These are phyloP conservation scores for Barnettozyma californica DNA, from an alignment of 805 yeast species.

Conservation along the genomic window DNA sequence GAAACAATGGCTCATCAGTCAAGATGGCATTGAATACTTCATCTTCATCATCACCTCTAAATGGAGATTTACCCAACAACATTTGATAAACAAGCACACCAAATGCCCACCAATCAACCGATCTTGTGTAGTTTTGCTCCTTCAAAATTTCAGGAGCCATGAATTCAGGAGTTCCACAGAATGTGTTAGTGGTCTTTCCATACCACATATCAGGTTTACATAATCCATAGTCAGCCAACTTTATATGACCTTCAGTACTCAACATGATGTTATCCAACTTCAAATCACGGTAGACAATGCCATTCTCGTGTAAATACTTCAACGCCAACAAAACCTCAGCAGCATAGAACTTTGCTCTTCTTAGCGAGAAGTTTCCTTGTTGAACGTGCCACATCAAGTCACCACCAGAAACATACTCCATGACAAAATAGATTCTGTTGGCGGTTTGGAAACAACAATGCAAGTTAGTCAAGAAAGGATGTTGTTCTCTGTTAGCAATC, in stretches of 20 bases:
- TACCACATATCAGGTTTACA: conserved; percentile 92
- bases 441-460: conserved; percentile 98
- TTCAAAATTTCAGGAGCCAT: conserved; percentile 98
- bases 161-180: conserved; percentile 98
- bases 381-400: conserved; percentile 99
- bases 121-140: conserved; percentile 87
- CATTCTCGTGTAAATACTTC: conserved; percentile 91
- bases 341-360: conserved; percentile 94
- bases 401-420: conserved; percentile 98
- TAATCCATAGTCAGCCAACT: conserved; percentile 94
- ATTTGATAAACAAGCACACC: conserved; percentile 95
- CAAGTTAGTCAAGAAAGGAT: conserved; percentile 87
- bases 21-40: conserved; percentile 95
- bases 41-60: conserved; percentile 95
- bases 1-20: conserved; percentile 94
- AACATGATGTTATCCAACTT: conserved; percentile 90
- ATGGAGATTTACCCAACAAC: conserved; percentile 95
- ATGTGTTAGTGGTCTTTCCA: conserved; percentile 83
- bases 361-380: conserved; percentile 79
- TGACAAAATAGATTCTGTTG: conserved; percentile 93
- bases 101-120: conserved; percentile 99
- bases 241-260: conserved; percentile 89
- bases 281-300: conserved; percentile 93
- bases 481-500: conserved; percentile 77
- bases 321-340: conserved; percentile 91